Evolutionary conservation across 1,284 basidiomycete genomes (phyloP).

Genomic region (Moniliophthora roreri): DNA sequence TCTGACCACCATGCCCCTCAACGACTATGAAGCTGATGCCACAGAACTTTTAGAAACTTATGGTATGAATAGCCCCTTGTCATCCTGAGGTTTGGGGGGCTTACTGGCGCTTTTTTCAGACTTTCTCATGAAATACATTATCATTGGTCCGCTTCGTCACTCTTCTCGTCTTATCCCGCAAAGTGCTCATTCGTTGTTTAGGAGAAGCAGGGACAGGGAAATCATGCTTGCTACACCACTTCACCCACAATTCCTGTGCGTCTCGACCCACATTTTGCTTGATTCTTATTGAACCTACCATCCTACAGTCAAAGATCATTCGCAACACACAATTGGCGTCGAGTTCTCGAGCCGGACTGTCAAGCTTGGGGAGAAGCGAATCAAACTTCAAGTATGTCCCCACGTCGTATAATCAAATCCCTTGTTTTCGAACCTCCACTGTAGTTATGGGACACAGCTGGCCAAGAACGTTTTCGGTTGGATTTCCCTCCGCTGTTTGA

Average conservation of each 20-base stretch:
- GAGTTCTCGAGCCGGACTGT: conserved; percentile 92
- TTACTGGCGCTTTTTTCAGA: conserved; percentile 49
- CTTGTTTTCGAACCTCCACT: conserved; percentile 16
- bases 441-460: conserved; percentile 96
- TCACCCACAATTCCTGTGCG: conserved; percentile 92
- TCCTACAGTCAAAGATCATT: conserved; percentile 86
- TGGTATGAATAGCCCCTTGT: conserved; percentile 47
- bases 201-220: conserved; percentile 97
- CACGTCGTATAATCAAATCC: conserved; percentile 13
- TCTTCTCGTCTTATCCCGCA: not conserved
- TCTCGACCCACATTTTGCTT: conserved; percentile 18
- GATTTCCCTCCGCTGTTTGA: conserved; percentile 21
- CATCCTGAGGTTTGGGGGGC: conserved; percentile 2
- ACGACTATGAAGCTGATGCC: conserved; percentile 73
- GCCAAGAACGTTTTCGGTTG: conserved; percentile 90
- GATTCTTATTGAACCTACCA: conserved; percentile 9
- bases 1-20: conserved; percentile 44
- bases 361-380: conserved; percentile 87
- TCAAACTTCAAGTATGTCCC: conserved; percentile 83
- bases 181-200: conserved; percentile 29
- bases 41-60: conserved; percentile 94
- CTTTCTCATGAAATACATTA: conserved; percentile 97
- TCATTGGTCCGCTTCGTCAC: conserved; percentile 68
- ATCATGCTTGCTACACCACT: conserved; percentile 94
- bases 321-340: conserved; percentile 96